Evolutionary conservation across 495 filamentous ascomycete species (phyloP).

Genomic region (Tuber aestivum): DNA sequence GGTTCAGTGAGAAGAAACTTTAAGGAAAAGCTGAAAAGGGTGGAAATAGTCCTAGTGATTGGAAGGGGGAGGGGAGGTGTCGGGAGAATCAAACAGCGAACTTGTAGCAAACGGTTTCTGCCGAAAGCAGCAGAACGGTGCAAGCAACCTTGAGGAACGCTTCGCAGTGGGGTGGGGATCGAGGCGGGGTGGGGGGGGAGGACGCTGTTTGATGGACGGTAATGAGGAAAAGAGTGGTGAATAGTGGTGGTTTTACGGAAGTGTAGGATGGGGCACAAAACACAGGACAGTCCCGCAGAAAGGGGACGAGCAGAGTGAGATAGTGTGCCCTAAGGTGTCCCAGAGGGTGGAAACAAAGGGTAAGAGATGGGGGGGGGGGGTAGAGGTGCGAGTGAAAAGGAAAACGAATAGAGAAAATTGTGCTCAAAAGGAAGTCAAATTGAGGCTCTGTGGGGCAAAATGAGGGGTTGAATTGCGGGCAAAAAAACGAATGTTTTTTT

Average conservation of each 20-base stretch:
- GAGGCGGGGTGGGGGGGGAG: background rate
- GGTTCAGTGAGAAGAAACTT: conserved; percentile 27
- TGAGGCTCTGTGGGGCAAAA: conserved; percentile 24
- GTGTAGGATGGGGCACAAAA: conserved; percentile 31
- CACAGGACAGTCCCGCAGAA: conserved; percentile 38
- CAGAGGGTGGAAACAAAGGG: conserved; percentile 23
- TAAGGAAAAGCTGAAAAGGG: conserved; percentile 26
- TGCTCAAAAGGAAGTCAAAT: conserved; percentile 2
- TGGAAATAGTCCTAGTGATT: conserved; percentile 13
- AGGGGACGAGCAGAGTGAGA: conserved; percentile 36
- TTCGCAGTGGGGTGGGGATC: background rate
- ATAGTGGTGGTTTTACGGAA: conserved; percentile 25
- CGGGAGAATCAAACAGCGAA: conserved; percentile 4
- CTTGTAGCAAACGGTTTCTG: conserved; percentile 10
- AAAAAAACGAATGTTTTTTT: conserved; percentile 21
- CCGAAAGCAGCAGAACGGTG: conserved; percentile 3
- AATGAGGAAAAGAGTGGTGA: conserved; percentile 13
- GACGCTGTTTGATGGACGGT: background rate
- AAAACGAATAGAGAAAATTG: conserved; percentile 17
- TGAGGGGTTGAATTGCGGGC: conserved; percentile 24
- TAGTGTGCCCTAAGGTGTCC: conserved; percentile 30
- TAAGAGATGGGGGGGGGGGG: conserved; percentile 29
- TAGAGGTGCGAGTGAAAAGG: conserved; percentile 32
- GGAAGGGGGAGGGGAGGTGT: conserved; percentile 26
- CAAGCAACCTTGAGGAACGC: background rate